Conservation (phyloP, 495 filamentous ascomycete genomes). For the Xylaria telfairii region DNA sequence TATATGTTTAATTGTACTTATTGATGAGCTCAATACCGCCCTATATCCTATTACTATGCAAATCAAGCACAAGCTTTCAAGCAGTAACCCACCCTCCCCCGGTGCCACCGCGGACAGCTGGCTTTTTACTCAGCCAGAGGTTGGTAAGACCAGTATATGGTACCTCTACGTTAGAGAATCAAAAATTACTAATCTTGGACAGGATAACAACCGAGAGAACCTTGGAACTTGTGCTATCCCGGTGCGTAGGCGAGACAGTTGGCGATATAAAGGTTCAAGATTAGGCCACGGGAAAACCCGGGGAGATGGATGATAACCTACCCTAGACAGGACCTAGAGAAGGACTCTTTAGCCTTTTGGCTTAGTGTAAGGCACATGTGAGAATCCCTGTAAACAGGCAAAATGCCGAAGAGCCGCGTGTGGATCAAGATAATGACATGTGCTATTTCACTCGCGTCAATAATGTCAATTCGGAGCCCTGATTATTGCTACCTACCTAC, state of each 20-base stretch:
- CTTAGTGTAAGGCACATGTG: not conserved
- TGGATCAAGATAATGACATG: slow-evolving; percentile 1
- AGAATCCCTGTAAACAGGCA: not conserved
- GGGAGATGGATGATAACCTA: not conserved
- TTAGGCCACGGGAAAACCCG: not conserved
- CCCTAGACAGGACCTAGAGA: too few species aligned
- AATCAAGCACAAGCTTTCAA: too few species aligned
- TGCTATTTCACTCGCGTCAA: slow-evolving; percentile 9
- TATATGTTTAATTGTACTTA: too few species aligned
- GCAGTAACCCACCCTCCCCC: too few species aligned
- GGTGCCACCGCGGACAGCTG: too few species aligned
- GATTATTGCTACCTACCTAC: too few species aligned
- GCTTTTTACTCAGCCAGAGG: too few species aligned
- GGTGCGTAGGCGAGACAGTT: not conserved
- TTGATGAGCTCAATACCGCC: too few species aligned
- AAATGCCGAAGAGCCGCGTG: slow-evolving; percentile 5
- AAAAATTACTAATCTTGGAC: not conserved
- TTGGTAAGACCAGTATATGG: too few species aligned
- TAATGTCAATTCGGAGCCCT: not conserved
- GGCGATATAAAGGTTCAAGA: not conserved
- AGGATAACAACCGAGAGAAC: not conserved
- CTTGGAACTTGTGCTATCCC: not conserved
- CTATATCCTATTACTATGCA: too few species aligned
- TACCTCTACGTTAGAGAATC: not conserved
- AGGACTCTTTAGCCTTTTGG: not conserved